phyloP scores from a whole-genome alignment of 176 grass and related monocot genomes.

The Tillandsia fasciculata region DNA sequence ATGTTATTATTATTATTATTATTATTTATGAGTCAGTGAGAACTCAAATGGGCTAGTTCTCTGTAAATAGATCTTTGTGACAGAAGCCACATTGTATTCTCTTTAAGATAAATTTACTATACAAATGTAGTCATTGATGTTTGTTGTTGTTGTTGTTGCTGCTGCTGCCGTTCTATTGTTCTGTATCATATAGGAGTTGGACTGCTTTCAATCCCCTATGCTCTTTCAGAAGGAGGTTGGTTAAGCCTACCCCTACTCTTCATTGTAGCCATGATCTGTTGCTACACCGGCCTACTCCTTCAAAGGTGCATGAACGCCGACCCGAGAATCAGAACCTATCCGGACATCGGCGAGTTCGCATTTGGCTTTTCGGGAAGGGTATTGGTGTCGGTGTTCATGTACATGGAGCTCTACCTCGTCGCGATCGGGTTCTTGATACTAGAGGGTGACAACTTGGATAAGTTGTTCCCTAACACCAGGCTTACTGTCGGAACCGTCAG shows the following conservation, averaged over 20 bases:
- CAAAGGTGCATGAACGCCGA: conserved; percentile 56
- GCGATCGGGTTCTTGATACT: conserved; percentile 76
- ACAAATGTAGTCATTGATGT: too few relatives aligned
- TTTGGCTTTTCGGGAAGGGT: conserved; percentile 48
- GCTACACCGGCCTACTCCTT: conserved; percentile 73
- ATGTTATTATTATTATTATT: too few relatives aligned
- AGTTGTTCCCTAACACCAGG: conserved; percentile 52
- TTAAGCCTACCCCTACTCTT: conserved; percentile 57
- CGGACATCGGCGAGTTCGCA: conserved; percentile 52
- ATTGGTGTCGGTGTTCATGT: conserved; percentile 51
- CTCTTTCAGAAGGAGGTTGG: conserved; percentile 64
- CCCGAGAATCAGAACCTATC: conserved; percentile 34
- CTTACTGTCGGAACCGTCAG: conserved; percentile 20
- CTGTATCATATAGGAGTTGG: conserved; percentile 41
- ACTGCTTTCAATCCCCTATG: conserved; percentile 75
- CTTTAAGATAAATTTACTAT: too few relatives aligned
- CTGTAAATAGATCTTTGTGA: too few relatives aligned
- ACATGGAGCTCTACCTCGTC: conserved; percentile 84
- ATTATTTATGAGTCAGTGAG: too few relatives aligned
- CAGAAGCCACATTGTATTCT: too few relatives aligned
- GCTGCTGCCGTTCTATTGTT: too few relatives aligned
- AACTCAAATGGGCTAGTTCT: too few relatives aligned
- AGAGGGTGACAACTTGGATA: conserved; percentile 68
- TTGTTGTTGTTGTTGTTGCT: too few relatives aligned
- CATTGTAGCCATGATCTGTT: conserved; percentile 41